Evolutionary conservation across 208 protist species (phyloP), one percentile per base, ranked within the genome.

Genomic region (Leishmania aethiopica): DNA sequence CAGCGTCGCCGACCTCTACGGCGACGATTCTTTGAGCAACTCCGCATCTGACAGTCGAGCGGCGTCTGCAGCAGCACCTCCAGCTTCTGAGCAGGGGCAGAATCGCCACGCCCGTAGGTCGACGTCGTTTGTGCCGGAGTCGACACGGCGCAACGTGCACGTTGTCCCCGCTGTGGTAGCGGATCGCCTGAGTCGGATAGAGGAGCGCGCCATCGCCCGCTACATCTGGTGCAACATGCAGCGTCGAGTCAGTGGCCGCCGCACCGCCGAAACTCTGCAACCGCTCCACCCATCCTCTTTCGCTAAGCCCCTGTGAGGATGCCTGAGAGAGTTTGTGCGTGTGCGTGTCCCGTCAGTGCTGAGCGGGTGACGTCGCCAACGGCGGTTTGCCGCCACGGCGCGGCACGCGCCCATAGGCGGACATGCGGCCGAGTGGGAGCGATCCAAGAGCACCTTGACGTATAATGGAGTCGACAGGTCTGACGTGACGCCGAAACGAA

Each of bases 151-250:
- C 11, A 67, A 53, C 37, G 78, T 92, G 25, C 86, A 95, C 49
- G 86, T 91, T 10, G 57, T 96, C 10, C 91, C 93, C 0, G 89
- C 85, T 62, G 86, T 96, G 15, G 78, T 96, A 19, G 83, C 82
- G 10, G 81, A 90, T 55, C 53, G 82, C 3, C 83, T 94, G 28
- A 95, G 88, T 75, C 85, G 42, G 6, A 79, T 75, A 53, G 93
- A 96, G 79, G 53, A 86, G 28, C 59, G 80, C 40, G 89, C 91
- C 28, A 91, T 95, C 73, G 90, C 90, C 2, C 84, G 90, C 6
- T 94, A 90, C 62, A 72, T 92, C 40, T 91, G 82, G 69, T 82
- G 83, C 49, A 37, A 69, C 64, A 83, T 89, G 42, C 55, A 69
- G 72, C 75, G 47, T 47, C 75, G 35, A 83, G 8, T 37, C 40